Evolutionary conservation across 352 stramenopile species (phyloP), one percentile per base, ranked within the genome.

Genomic region (Phytophthora sp.): DNA sequence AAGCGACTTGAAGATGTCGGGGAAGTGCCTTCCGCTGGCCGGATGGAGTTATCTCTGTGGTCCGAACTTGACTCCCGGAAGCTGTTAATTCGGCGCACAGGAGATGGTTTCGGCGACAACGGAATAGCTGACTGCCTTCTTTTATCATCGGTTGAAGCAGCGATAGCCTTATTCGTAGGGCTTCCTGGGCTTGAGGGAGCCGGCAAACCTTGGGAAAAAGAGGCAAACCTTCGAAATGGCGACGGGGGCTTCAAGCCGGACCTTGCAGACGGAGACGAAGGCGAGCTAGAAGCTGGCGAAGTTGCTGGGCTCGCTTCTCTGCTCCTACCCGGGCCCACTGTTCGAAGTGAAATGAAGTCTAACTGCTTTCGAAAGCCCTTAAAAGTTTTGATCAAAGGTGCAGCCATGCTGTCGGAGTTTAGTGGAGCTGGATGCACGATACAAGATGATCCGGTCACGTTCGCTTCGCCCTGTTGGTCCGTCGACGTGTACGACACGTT

Each of bases 281-380:
- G 55, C 12, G 49, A 17, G 18, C 56, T 72, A 8, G 63, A 72
- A 8, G 51, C 20, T 28, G 56, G 62, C 9, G 51, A 72, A 6
- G 37, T 23, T 5, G 41, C 30, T 43, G 56, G 53, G 27, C 62
- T 65, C 21, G 51, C 44, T 13, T 72, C 61, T 46, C 34, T 49
- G 27, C 30, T 64, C n/a, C 58, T 62, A 1, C 57, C 39, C n/a
- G 37, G 11, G 1, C 68, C 68, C 21, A 69, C 50, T 4, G 68
- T 69, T 41, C 44, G 54, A 17, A 73, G 56, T 10, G 69, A 62
- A 18, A 77, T 74, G 7, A 76, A 74, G 38, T 70, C 72, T 18
- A 77, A 66, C 10, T 84, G 69, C 8, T 77, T 79, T n/a, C 79
- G 76, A 49, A 88, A 87, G 28, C 54, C 78, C 59, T 86, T 88